Conservation (phyloP, 192 early-diverging fungal genomes). For the Jimgerdemannia flammicorona region DNA sequence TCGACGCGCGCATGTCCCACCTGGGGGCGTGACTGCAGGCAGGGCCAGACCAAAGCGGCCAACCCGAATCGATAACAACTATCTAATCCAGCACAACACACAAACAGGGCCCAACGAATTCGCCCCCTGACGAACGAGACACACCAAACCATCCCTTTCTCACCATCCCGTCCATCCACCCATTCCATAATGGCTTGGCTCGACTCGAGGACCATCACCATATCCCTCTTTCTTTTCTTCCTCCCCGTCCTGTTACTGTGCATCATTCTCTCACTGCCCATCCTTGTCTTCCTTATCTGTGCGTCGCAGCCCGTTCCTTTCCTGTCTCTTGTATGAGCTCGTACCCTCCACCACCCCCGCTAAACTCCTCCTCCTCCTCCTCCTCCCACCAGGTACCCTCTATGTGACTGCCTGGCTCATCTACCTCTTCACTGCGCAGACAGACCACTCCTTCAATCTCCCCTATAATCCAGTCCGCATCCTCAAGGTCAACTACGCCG, state of each 20-base stretch:
- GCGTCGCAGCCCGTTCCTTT: constrained; percentile 14
- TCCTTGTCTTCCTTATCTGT: constrained; percentile 28
- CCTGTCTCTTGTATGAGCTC: too few relatives aligned
- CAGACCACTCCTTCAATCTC: constrained; percentile 28
- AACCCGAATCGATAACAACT: too few relatives aligned
- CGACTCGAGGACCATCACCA: constrained; percentile 24
- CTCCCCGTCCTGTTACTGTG: constrained; percentile 25
- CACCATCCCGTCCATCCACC: too few relatives aligned
- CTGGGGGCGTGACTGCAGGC: too few relatives aligned
- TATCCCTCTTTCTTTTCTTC: constrained; percentile 31
- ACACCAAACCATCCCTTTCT: too few relatives aligned
- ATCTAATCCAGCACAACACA: too few relatives aligned
- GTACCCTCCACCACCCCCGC: background rate
- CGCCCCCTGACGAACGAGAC: too few relatives aligned
- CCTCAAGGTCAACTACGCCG: constrained; percentile 31
- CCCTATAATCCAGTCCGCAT: constrained; percentile 33
- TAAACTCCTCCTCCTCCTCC: background rate
- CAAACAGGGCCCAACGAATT: too few relatives aligned
- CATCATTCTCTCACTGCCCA: constrained; percentile 21
- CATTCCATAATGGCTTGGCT: constrained; percentile 7
- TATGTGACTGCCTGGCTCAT: constrained; percentile 29
- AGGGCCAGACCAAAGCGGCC: too few relatives aligned
- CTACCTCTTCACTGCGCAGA: constrained; percentile 24
- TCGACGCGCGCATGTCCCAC: too few relatives aligned
- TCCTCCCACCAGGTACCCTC: constrained; percentile 12